phyloP scores from a whole-genome alignment of 129 eudicot species.

The Sambucus nigra region DNA sequence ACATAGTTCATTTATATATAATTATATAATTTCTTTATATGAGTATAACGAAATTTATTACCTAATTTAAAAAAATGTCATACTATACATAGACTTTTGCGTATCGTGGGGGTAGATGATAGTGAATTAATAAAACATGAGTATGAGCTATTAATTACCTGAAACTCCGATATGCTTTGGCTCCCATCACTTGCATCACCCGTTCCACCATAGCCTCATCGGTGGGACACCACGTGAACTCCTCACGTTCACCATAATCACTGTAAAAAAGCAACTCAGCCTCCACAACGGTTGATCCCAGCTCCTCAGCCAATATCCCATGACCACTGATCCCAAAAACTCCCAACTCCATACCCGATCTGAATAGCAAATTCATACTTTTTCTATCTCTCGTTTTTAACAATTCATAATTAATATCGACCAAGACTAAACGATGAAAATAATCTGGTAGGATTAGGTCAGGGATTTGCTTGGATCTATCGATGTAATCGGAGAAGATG shows the following conservation, averaged over 20 bases:
- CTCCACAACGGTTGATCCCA: conserved; percentile 28
- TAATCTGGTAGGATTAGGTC: conserved; percentile 53
- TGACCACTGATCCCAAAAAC: conserved; percentile 45
- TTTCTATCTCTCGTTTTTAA: conserved; percentile 27
- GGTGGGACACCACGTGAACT: conserved; percentile 38
- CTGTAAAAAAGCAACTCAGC: conserved; percentile 37
- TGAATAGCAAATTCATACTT: conserved; percentile 31
- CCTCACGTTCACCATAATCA: conserved; percentile 50
- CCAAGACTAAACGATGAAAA: conserved; percentile 31
- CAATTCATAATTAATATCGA: conserved; percentile 34
- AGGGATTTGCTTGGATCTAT: conserved; percentile 31
- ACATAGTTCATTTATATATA: no score
- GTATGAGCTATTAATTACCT: conserved; percentile 29
- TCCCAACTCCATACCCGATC: conserved; percentile 43
- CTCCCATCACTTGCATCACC: conserved; percentile 34
- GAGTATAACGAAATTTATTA: no score
- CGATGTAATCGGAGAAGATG: conserved; percentile 31
- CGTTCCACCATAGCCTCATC: conserved; percentile 27
- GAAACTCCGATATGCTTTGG: conserved; percentile 37
- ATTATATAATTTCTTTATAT: no score
- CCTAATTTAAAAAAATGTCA: no score
- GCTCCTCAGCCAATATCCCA: conserved; percentile 45
- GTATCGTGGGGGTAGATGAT: no score
- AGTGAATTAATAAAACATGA: not conserved
- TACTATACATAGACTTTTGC: no score